Base-by-base conservation (phyloP, 2,329 filamentous ascomycete species). In the Emergomyces orientalis region DNA sequence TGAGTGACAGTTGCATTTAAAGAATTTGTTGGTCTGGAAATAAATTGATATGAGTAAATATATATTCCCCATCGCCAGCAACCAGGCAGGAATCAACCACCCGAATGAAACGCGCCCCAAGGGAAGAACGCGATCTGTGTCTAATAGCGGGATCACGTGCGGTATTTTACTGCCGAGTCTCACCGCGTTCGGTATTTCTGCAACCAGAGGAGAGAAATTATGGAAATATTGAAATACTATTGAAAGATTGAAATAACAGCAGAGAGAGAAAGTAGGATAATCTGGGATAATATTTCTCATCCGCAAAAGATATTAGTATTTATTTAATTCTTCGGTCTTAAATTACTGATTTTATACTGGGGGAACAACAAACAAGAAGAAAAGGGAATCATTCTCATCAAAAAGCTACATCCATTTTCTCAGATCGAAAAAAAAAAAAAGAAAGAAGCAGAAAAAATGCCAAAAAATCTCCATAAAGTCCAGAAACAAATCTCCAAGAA, bases 401-500 rank as follows among this genome's bases (percentile, higher is more conserved):
- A 22, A 25, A n/a, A 14, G 11, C 9, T 9, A 25, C 22, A 49
- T 27, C 45, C 8, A 25, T 25, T 47, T 25, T 8, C n/a, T n/a
- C 5, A n/a, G 7, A 5, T 25, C 9, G 45, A 25, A 9, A 47
- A 13, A 25, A 30, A 17, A 5, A 27, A 55, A 49, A 59, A 27
- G 22, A 37, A n/a, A 51, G 39, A 41, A 65, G 49, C 13, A 30
- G 61, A 41, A 59, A 71, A 37, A 61, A 96, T 96, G 91, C 84
- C 90, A 17, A 88, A 86, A 72, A 85, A 87, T 54, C 78, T 97
- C 7, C 79, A 85, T 66, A 97, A 97, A 74, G 89, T 94, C 25
- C 85, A 89, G 66, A 97, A 97, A 79, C 86, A 91, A 67, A 93
- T 97, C 67, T 80, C 86, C 41, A 96, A 96, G 80, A 97, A 97